Evolutionary conservation across 1,284 basidiomycete genomes (phyloP), one percentile per base, ranked within the genome.

Genomic region (Leccinum solheimii): DNA sequence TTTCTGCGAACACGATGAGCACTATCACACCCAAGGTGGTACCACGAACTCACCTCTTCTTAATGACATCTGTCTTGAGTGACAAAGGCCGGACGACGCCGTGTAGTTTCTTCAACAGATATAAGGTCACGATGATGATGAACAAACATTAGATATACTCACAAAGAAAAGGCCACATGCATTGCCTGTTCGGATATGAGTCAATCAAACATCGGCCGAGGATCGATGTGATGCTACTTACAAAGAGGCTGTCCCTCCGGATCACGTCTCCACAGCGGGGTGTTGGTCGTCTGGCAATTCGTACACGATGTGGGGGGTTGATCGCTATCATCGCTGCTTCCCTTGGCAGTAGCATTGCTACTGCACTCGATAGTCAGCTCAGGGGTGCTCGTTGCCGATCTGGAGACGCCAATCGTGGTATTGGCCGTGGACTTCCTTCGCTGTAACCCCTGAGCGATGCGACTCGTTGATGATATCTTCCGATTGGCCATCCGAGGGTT

Each of bases 11-110:
- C 1, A 57, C 30, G 61, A 32, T 68, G 23, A 73, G 56, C 36
- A 59, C 19, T 6, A 23, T 27, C 10, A 34, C 21, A 3, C 40
- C 21, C 48, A 34, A 26, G 40, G 27, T 21, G 2, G 2, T 57
- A 27, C 52, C 54, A 50, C 58, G 68, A 55, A 50, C 57, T 14
- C 69, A 94, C 93, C 95, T 85, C 81, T 97, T 98, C 87, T 98
- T 98, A 78, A 98, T 98, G 51, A 97, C 91, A 75, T 98, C 95
- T 26, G 95, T 97, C 83, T 97, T 98, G 64, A 98, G 83, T 55
- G 94, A 96, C 65, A 97, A 78, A 7, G 95, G 95, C 59, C 96
- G 85, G 16, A 96, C 94, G 45, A 97, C 95, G 50, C 96, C 96
- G 71, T 98, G 95, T 53, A 98, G 80, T 87, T 97, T 97, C 90